Evolutionary conservation across 1,284 basidiomycete species (phyloP), one percentile per base, ranked within the genome.

Genomic region (Marasmius oreades): DNA sequence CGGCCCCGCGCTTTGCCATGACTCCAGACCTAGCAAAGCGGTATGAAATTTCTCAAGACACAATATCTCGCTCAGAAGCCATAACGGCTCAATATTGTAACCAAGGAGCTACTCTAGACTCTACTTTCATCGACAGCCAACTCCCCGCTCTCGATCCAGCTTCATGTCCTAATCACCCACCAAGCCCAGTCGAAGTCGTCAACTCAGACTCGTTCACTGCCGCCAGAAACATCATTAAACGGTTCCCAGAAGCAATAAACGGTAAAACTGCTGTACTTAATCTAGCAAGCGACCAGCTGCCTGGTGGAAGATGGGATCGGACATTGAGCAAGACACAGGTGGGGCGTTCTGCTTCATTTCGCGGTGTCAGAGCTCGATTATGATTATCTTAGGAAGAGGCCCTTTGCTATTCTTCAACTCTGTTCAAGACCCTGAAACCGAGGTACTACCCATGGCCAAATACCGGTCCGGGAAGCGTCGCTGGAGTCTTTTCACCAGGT

Each of bases 391-490:
- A 77, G 72, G 76, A 74, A 66, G 74, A 77, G 62, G 72, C 73
- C 0, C 65, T 78, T 0, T 78, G 77, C 58, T 78, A 78, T 59
- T 73, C 75, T 3, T 77, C 77, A 2, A 78, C 76, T 3, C 66
- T 79, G 1, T 78, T 74, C 59, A 55, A 61, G 16, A 77, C 76
- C 0, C 68, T 79, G 31, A 73, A 73, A 53, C 62, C 64, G 36
- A 61, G 62, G 11, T 76, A 72, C 59, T 79, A 77, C 54, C 77
- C 77, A 10, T 78, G 77, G 77, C 70, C 74, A 7, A 78, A 79
- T 61, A 61, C 69, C 14, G 77, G 77, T 14, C 66, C 64, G 4
- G 72, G 72, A 2, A 76, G 70, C 8, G 60, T 67, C 12, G 71
- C 73, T 4, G 77, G 76, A 1, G 58, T 78, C 1, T 77, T 64